A percentile compares a stretch with the other conserved stretches of the same genome.
These are phyloP conservation scores for Colletotrichum liriopes DNA, from an alignment of 2,329 filamentous ascomycete genomes.

Conservation along the genomic window DNA sequence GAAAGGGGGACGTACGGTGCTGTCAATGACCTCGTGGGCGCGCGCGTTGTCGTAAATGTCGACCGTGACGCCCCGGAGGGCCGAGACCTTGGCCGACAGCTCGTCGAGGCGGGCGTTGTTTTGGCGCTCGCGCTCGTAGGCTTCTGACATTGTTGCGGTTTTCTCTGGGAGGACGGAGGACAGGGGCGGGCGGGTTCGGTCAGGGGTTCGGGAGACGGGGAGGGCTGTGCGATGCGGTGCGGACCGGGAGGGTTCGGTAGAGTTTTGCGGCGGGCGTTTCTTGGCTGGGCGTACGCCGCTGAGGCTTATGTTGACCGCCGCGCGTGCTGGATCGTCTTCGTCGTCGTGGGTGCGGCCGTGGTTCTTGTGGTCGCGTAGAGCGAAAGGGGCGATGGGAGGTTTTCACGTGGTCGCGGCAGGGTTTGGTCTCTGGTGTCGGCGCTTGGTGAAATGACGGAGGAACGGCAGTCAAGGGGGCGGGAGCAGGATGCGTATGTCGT, in stretches of 20 bases:
- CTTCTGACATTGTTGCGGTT: conserved; percentile 75
- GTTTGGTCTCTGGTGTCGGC: background rate
- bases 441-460: background rate
- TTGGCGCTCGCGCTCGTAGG: conserved; percentile 87
- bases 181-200: background rate
- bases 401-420: background rate
- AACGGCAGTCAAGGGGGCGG: background rate
- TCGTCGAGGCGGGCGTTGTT: conserved; percentile 96
- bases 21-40: conserved; percentile 89
- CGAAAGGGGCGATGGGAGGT: no score
- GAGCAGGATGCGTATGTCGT: background rate
- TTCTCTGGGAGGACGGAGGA: background rate
- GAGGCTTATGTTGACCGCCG: conserved; percentile 1
- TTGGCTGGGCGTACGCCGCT: background rate
- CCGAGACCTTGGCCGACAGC: conserved; percentile 90
- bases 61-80: conserved; percentile 92
- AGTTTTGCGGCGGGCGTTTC: background rate
- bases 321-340: background rate
- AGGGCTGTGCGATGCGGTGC: background rate
- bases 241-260: background rate
- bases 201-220: background rate
- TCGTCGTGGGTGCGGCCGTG: background rate
- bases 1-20: conserved; percentile 73
- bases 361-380: background rate
- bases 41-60: conserved; percentile 98